These are phyloP conservation scores for Komagataella mondaviorum DNA, from an alignment of 805 yeast genomes.

Conservation along the genomic window DNA sequence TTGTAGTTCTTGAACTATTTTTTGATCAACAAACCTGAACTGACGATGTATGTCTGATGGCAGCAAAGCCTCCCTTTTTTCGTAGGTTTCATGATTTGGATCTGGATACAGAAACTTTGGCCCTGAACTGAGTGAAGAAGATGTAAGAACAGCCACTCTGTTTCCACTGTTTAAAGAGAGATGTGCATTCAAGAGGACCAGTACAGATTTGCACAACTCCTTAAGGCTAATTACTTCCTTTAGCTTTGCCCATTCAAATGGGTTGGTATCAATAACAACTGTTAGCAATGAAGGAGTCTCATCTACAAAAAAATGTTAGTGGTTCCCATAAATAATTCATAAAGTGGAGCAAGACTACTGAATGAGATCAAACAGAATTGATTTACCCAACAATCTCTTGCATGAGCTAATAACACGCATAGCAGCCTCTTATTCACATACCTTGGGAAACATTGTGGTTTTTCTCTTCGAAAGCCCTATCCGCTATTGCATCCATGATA, in stretches of 20 bases:
- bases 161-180: conserved; percentile 75
- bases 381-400: not conserved
- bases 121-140: conserved; percentile 44
- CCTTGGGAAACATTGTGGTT: conserved; percentile 62
- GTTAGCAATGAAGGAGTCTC: conserved; percentile 72
- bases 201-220: conserved; percentile 47
- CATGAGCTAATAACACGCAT: not conserved
- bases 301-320: conserved; percentile 19
- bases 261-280: conserved; percentile 66
- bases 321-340: not conserved
- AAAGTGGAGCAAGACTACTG: not conserved
- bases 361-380: not conserved
- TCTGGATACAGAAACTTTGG: conserved; percentile 61
- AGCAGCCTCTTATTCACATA: conserved; percentile 13
- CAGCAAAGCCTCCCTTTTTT: conserved; percentile 16
- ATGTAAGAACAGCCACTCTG: conserved; percentile 68
- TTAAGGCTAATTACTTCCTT: conserved; percentile 33
- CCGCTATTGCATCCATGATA: conserved; percentile 57
- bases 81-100: conserved; percentile 4
- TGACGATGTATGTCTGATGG: conserved; percentile 70
- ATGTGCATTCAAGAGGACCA: conserved; percentile 80
- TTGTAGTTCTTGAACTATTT: conserved; percentile 48
- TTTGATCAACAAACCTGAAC: conserved; percentile 67
- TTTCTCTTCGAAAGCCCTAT: conserved; percentile 46
- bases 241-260: conserved; percentile 47